Percentiles rank a stretch among this genome's conserved stretches.
Evolutionary conservation across 805 yeast species (phyloP).

Genomic region (Ogataea paraovalis): DNA sequence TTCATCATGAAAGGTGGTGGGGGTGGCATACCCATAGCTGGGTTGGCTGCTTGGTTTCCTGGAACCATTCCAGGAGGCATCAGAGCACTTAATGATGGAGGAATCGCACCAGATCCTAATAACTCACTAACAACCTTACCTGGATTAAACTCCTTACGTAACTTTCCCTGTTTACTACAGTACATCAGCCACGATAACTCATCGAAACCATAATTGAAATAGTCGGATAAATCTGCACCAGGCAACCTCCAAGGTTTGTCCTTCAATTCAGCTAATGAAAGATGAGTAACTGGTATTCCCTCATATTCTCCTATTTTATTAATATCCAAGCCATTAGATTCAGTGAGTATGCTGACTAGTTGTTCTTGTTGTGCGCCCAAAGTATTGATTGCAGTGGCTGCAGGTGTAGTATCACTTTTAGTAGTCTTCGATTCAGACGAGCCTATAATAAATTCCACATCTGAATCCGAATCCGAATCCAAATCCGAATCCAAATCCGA

Average conservation of each 20-base stretch:
- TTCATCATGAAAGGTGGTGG: slow-evolving; percentile 30
- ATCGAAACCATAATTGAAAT: slow-evolving; percentile 94
- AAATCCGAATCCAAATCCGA: slow-evolving; percentile 39
- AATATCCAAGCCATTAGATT: slow-evolving; percentile 54
- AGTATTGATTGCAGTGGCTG: slow-evolving; percentile 16
- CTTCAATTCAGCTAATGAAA: slow-evolving; percentile 74
- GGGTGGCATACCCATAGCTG: slow-evolving; percentile 19
- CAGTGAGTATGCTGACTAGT: slow-evolving; percentile 29
- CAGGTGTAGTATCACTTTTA: slow-evolving; percentile 9
- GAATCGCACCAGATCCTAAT: slow-evolving; percentile 35
- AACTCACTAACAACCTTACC: slow-evolving; percentile 69
- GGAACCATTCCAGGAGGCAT: slow-evolving; percentile 26
- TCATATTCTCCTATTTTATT: slow-evolving; percentile 68
- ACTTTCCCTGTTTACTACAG: slow-evolving; percentile 79
- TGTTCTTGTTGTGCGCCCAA: slow-evolving; percentile 21
- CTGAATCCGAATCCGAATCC: slow-evolving; percentile 46
- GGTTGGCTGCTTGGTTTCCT: slow-evolving; percentile 13
- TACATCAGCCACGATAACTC: slow-evolving; percentile 95
- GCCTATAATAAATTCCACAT: slow-evolving; percentile 79
- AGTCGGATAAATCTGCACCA: slow-evolving; percentile 92
- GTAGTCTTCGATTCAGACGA: slow-evolving; percentile 27
- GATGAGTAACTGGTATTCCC: slow-evolving; percentile 78
- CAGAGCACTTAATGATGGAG: slow-evolving; percentile 27
- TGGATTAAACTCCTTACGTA: slow-evolving; percentile 77
- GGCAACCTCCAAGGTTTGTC: slow-evolving; percentile 99